Evolutionary conservation across 345 rosid genomes (phyloP).

Genomic region (Dimocarpus longan): DNA sequence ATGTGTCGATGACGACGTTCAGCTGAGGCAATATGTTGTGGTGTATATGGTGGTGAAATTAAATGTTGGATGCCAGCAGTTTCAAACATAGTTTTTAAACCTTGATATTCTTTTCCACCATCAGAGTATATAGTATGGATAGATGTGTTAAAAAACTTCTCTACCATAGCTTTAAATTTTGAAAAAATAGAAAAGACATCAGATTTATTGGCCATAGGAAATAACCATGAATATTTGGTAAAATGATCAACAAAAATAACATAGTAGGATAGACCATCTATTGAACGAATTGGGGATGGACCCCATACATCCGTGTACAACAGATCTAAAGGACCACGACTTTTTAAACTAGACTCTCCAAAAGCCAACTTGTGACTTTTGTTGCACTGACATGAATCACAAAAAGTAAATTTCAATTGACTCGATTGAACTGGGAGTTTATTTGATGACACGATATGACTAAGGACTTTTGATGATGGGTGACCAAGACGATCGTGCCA

Average conservation of each 20-base stretch:
- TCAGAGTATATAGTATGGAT: neutral
- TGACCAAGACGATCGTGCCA: neutral
- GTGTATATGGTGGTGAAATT: neutral
- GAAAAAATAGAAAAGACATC: neutral
- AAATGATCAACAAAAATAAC: no score
- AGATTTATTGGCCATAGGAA: neutral
- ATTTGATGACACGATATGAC: neutral
- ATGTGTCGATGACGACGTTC: no score
- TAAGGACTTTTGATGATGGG: neutral
- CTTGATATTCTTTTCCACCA: neutral
- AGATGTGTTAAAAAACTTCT: neutral
- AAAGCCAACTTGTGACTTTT: conserved; percentile 10
- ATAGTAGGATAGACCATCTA: neutral
- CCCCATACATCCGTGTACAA: conserved; percentile 15
- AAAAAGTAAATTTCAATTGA: neutral
- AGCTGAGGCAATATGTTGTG: no score
- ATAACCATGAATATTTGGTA: no score
- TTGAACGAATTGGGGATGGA: neutral
- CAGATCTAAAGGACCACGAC: neutral
- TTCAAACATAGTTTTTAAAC: neutral
- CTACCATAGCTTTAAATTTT: neutral
- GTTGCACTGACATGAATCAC: conserved; percentile 2
- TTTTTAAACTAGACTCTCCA: neutral
- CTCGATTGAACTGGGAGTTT: neutral
- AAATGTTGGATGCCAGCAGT: neutral